Percentiles rank a stretch among this genome's conserved stretches.
phyloP scores from a whole-genome alignment of 768 basidiomycete genomes.

The Candolleomyces eurysporus region DNA sequence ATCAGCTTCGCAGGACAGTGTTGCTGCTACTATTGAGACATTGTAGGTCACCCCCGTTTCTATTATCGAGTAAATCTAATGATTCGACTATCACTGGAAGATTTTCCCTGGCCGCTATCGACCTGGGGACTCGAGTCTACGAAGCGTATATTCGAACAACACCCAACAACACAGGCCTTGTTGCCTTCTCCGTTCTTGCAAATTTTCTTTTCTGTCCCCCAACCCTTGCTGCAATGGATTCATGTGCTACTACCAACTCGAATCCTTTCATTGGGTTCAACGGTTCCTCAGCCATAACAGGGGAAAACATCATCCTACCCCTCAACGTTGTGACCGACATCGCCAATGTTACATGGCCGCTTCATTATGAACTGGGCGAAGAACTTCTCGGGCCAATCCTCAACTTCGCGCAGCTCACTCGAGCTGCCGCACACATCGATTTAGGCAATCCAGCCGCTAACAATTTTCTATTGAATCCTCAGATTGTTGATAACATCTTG shows the following conservation, averaged over 20 bases:
- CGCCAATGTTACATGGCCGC: neutral
- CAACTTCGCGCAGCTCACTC: slow-evolving; percentile 18
- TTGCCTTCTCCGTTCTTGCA: too few species aligned
- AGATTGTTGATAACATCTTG: too few species aligned
- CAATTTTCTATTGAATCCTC: slow-evolving; percentile 16
- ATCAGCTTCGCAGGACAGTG: neutral
- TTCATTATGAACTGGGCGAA: neutral
- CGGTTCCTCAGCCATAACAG: neutral
- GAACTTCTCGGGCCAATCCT: slow-evolving; percentile 6
- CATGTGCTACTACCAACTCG: too few species aligned
- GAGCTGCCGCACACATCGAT: slow-evolving; percentile 22
- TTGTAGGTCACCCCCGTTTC: neutral
- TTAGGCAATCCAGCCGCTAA: slow-evolving; percentile 21
- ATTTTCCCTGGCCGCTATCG: too few species aligned
- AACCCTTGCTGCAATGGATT: too few species aligned
- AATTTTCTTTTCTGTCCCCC: too few species aligned
- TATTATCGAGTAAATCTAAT: too few species aligned
- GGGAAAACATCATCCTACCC: neutral
- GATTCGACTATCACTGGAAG: too few species aligned
- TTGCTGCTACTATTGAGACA: neutral
- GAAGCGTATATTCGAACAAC: neutral
- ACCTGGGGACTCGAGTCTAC: too few species aligned
- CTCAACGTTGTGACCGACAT: neutral
- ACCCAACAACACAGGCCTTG: too few species aligned
- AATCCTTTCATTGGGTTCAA: neutral